Conservation (phyloP, 495 filamentous ascomycete species). For the Tuber umbilicatum region DNA sequence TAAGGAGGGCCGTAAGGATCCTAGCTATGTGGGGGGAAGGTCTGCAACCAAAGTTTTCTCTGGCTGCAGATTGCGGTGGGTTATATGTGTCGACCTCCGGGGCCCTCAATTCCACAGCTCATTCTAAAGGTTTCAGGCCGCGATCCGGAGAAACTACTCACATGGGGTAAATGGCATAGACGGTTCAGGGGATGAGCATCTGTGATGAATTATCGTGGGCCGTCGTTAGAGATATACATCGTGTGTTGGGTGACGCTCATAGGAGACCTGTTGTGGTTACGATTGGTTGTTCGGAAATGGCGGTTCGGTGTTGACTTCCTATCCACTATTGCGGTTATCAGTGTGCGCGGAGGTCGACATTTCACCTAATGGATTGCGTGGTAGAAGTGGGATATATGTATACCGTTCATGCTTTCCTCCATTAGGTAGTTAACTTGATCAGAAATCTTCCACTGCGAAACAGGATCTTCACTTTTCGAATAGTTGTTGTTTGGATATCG, state of each 20-base stretch:
- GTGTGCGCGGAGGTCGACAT: too few relatives aligned
- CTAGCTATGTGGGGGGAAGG: neutral
- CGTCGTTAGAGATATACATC: neutral
- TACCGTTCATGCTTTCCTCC: too few relatives aligned
- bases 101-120: neutral
- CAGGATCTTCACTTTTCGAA: too few relatives aligned
- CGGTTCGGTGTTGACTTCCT: too few relatives aligned
- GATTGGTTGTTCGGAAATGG: too few relatives aligned
- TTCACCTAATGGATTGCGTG: too few relatives aligned
- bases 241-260: neutral
- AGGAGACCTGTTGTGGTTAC: neutral
- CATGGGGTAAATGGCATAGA: neutral
- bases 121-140: neutral
- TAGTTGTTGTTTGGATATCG: neutral
- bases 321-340: too few relatives aligned
- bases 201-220: neutral
- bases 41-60: neutral
- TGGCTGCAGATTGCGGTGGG: neutral
- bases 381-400: too few relatives aligned
- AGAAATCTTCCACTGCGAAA: too few relatives aligned
- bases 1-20: neutral
- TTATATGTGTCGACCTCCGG: neutral
- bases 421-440: too few relatives aligned
- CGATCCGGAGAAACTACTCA: neutral
- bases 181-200: neutral